Evolutionary conservation across 257 asterid genomes (phyloP), one percentile per base, ranked within the genome.

Genomic region (Oldenlandia corymbosa): DNA sequence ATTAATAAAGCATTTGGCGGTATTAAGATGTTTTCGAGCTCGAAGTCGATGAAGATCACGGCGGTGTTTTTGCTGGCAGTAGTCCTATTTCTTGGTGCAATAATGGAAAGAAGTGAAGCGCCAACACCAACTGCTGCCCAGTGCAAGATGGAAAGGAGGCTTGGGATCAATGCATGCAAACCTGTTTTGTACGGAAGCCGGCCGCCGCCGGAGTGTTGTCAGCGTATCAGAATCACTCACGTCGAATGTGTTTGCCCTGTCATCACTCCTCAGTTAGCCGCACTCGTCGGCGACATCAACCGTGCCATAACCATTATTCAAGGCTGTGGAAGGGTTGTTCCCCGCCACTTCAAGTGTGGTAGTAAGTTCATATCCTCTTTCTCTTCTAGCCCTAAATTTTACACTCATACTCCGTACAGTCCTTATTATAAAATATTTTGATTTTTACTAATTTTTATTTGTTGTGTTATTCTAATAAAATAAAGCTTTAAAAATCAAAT

Each of bases 291-390:
- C 0, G 43, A 70, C 2, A 28, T 75, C 60, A 61, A 63, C 5
- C 54, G 67, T 5, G 60, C 31, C 16, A 31, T 75, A 0, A 50
- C 53, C 26, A 27, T 75, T 16, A n/a, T 75, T n/a, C 42, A 70
- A 62, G 68, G 67, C 7, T 75, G 76, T 57, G 76, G 80, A 57
- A 63, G 71, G 26, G 31, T 46, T 32, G 63, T 75, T 37, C 80
- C 80, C 42, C 73, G 61, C 20, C 72, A 75, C 34, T 75, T 55
- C 73, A 70, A 75, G 64, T 75, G 80, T 27, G 80, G 80, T 9
- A 67, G 80, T 75, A 74, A 69, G 75, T 58, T n/a, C 21, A 26
- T 11, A 34, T 9, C 28, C 21, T 0, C 41, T 13, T 12, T 11
- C 39, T 34, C 39, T 9, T 34, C n/a, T n/a, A n/a, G n/a, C n/a